phyloP scores from a whole-genome alignment of 306 rosid species.

The Arachis hypogaea region DNA sequence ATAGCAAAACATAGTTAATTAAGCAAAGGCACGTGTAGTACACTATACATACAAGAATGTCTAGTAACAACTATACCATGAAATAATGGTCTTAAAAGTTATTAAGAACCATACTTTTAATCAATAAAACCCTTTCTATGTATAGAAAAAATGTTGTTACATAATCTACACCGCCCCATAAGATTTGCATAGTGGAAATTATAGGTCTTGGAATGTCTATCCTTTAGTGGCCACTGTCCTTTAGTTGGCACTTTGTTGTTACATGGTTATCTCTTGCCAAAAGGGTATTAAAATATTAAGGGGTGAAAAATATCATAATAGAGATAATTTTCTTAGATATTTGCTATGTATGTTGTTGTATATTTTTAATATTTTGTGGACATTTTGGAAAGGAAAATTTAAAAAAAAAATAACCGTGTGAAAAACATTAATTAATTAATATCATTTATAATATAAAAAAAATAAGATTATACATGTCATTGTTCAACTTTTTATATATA shows the following conservation, averaged over 20 bases:
- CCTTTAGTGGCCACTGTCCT: slow-evolving; percentile 57
- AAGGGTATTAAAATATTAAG: slow-evolving; percentile 6
- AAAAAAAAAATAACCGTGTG: too few relatives aligned
- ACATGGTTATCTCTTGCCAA: slow-evolving; percentile 23
- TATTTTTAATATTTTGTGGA: too few relatives aligned
- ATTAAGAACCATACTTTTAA: slow-evolving; percentile 14
- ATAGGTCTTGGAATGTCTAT: slow-evolving; percentile 21
- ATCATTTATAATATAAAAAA: too few relatives aligned
- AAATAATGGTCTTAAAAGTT: slow-evolving; percentile 22
- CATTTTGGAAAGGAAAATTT: too few relatives aligned
- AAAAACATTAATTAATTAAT: too few relatives aligned
- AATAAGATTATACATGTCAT: too few relatives aligned
- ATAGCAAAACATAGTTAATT: neutral
- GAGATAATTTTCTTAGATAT: neutral
- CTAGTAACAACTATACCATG: slow-evolving; percentile 15
- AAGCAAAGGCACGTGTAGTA: slow-evolving; percentile 34
- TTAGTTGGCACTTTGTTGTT: slow-evolving; percentile 22
- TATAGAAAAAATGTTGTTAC: neutral
- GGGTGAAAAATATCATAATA: neutral
- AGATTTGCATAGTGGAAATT: slow-evolving; percentile 36
- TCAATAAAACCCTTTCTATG: neutral
- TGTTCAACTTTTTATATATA: too few relatives aligned
- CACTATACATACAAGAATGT: neutral
- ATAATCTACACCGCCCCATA: slow-evolving; percentile 57
- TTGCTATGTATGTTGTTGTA: neutral